phyloP scores from a whole-genome alignment of 2,329 filamentous ascomycete genomes.

The Stachybotrys elegans region DNA sequence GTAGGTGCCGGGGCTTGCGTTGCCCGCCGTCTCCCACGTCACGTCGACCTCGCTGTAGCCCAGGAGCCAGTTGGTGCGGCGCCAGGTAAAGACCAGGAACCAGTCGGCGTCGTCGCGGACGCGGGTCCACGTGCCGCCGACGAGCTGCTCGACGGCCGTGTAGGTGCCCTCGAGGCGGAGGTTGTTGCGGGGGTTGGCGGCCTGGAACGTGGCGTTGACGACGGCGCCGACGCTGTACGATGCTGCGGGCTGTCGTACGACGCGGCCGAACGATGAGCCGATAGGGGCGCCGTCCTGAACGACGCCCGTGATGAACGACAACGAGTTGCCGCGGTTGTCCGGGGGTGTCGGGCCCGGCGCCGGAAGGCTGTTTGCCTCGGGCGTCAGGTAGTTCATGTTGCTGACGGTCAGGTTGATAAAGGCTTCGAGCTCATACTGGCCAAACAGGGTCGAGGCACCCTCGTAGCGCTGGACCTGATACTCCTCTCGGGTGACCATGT shows the following conservation, averaged over 20 bases:
- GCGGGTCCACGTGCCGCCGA: constrained; percentile 51
- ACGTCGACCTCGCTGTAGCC: constrained; percentile 76
- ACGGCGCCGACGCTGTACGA: constrained; percentile 56
- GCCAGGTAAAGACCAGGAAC: constrained; percentile 78
- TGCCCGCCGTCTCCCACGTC: constrained; percentile 60
- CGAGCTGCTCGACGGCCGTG: constrained; percentile 65
- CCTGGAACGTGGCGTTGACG: constrained; percentile 69
- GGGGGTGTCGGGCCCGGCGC: constrained; percentile 61
- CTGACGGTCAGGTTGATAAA: constrained; percentile 85
- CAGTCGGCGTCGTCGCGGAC: constrained; percentile 76
- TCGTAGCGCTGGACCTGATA: constrained; percentile 86
- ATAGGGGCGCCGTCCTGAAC: constrained; percentile 65
- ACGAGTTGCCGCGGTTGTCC: constrained; percentile 69
- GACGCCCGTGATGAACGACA: constrained; percentile 77
- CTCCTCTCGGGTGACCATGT: constrained; percentile 74
- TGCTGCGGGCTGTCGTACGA: constrained; percentile 48
- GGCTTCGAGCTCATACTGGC: constrained; percentile 74
- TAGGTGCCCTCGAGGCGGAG: constrained; percentile 74
- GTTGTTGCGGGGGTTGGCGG: constrained; percentile 86
- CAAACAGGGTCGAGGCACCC: constrained; percentile 88
- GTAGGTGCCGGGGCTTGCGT: constrained; percentile 62
- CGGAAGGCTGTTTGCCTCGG: constrained; percentile 32
- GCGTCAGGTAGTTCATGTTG: constrained; percentile 35
- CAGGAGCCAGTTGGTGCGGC: constrained; percentile 60
- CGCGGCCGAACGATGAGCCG: constrained; percentile 65